Percentiles rank a stretch among this genome's conserved stretches.
Evolutionary conservation across 2,329 filamentous ascomycete genomes (phyloP).

Genomic region (Sclerotinia spermophila): DNA sequence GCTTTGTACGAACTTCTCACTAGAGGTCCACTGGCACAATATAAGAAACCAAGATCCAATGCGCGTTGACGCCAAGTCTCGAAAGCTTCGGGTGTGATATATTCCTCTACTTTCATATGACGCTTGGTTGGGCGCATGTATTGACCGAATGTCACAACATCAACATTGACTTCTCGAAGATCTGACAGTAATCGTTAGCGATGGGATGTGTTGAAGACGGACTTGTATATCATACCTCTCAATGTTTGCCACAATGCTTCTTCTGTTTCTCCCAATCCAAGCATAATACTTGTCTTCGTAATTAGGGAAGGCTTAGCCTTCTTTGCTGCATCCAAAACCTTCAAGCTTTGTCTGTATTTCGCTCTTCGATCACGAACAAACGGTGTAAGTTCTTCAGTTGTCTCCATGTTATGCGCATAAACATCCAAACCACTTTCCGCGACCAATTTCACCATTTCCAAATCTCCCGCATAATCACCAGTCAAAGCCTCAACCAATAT

Average conservation of each 20-base stretch:
- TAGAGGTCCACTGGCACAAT: slow-evolving; percentile 89
- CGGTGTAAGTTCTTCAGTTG: slow-evolving; percentile 84
- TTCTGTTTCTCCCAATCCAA: slow-evolving; percentile 90
- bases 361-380: slow-evolving; percentile 86
- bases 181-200: slow-evolving; percentile 46
- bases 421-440: slow-evolving; percentile 89
- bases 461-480: slow-evolving; percentile 79
- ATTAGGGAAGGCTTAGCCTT: slow-evolving; percentile 70
- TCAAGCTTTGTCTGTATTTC: slow-evolving; percentile 80
- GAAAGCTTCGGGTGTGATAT: slow-evolving; percentile 87
- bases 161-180: slow-evolving; percentile 74
- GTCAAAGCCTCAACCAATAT: slow-evolving; percentile 81
- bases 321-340: slow-evolving; percentile 79
- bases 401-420: slow-evolving; percentile 97
- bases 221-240: slow-evolving; percentile 47
- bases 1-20: slow-evolving; percentile 97
- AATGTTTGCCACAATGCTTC: slow-evolving; percentile 78
- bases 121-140: slow-evolving; percentile 99
- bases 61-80: slow-evolving; percentile 88
- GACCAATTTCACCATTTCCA: slow-evolving; percentile 82
- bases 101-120: slow-evolving; percentile 95
- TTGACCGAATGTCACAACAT: slow-evolving; percentile 98
- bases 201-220: background rate
- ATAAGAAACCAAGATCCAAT: slow-evolving; percentile 92
- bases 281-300: slow-evolving; percentile 98